Evolutionary conservation across 139 green algal genomes (phyloP), one percentile per base, ranked within the genome.

Genomic region (Penium margaritaceum): DNA sequence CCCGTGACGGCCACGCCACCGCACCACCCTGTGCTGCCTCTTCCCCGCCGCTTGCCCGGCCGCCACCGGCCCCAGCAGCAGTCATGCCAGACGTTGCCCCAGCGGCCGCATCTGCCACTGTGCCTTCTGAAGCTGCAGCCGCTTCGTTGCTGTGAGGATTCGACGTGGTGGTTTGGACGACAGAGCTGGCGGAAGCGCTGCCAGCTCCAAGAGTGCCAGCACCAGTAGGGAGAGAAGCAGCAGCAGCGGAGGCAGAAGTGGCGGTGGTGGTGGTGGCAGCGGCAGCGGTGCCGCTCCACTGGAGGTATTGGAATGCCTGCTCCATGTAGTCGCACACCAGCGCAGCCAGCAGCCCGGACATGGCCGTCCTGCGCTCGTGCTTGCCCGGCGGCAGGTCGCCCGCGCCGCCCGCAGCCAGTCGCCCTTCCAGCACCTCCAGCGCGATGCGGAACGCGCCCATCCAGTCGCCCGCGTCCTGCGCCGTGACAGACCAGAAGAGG

Each of bases 401-500:
- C 30, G 78, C 9, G 29, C 24, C 64, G 3, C 41, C 63, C 38
- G 67, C 73, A 67, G 46, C n/a, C 35, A 67, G 67, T 15, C 36
- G 19, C 39, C 73, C 73, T 34, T 80, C 67, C 19, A 44, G 78
- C 4, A 80, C n/a, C 33, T 80, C 73, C 73, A 80, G 78, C 19
- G 73, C 73, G 47, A 70, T 77, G 30, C 36, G 46, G n/a, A 80
- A 77, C 3, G 73, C 73, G 17, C 70, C 70, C 73, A 80, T 77
- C 73, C 73, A 80, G 47, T 80, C 73, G 21, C 73, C 73, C 38
- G 73, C 73, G n/a, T n/a, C n/a, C n/a, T n/a, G n/a, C n/a, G n/a
- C n/a, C n/a, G n/a, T n/a, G n/a, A n/a, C n/a, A n/a, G n/a, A n/a
- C n/a, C n/a, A n/a, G n/a, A n/a, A n/a, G n/a, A n/a, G n/a, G n/a